Evolutionary conservation across 441 rosid species (phyloP), one percentile per base, ranked within the genome.

Genomic region (Codiaeum variegatum): DNA sequence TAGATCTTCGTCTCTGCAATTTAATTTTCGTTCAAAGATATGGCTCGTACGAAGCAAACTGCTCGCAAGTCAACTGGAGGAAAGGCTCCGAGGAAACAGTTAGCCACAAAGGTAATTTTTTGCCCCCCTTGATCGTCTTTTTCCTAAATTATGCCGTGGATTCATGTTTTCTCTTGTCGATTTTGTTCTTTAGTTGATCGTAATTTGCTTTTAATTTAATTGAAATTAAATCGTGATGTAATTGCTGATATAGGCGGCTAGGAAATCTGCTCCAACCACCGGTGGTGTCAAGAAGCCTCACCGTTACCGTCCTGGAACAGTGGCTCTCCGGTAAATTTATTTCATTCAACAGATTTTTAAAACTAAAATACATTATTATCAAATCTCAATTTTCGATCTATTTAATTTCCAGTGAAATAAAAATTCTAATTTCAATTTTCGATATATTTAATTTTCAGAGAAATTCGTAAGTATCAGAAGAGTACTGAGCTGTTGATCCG

Each of bases 231-330:
- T 67, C 10, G 24, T 38, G 4, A 1, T 29, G n/a, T 13, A 16
- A 29, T 5, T 62, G 0, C 40, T 34, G 16, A 18, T 19, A 38
- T 18, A 87, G 89, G 92, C 92, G 1, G 88, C 90, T 29, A 86
- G 92, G 71, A 88, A 88, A 66, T 88, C 92, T 29, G 90, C 90
- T 2, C 92, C 92, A 0, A 85, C 90, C 5, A 88, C 87, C 7
- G 90, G 89, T 5, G 90, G 92, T 70, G 92, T 88, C 56, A 88
- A 88, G 90, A 88, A 88, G 81, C 92, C 90, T 65, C 91, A 88
- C 52, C 85, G 91, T 21, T 88, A 86, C 75, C 84, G 90, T n/a
- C 90, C 88, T 0, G 88, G 88, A 74, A 86, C 92, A n/a, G 88
- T 88, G 4, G 92, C 90, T 21, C 90, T 88, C 3, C 90, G 92